A percentile compares a stretch with the other conserved stretches of the same genome.
Evolutionary conservation across 2,329 filamentous ascomycete genomes (phyloP).

Genomic region (Raffaelea ambrosiae): DNA sequence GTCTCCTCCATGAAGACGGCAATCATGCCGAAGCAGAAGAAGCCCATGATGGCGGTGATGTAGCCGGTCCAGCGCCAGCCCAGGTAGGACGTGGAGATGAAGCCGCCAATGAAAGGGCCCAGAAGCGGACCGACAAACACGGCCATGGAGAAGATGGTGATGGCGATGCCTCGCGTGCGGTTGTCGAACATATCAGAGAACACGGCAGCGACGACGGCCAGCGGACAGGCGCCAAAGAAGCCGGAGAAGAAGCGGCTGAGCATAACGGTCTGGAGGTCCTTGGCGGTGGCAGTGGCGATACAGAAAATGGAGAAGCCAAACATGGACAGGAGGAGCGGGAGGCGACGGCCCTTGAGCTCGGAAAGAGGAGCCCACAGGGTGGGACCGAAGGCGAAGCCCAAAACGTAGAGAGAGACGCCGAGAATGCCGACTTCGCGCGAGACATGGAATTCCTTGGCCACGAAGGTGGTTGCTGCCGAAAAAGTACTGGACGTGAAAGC

Average conservation of each 20-base stretch:
- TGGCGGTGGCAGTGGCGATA: slow-evolving; percentile 54
- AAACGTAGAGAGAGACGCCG: slow-evolving; percentile 61
- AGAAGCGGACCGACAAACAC: slow-evolving; percentile 61
- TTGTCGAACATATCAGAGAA: slow-evolving; percentile 67
- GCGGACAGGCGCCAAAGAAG: slow-evolving; percentile 60
- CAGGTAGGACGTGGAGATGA: slow-evolving; percentile 52
- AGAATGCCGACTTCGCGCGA: slow-evolving; percentile 53
- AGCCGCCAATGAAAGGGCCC: slow-evolving; percentile 62
- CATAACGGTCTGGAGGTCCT: slow-evolving; percentile 61
- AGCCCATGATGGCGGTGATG: slow-evolving; percentile 54
- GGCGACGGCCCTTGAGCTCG: slow-evolving; percentile 59
- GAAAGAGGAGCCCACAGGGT: slow-evolving; percentile 65
- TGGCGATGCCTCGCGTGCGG: slow-evolving; percentile 48
- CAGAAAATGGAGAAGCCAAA: slow-evolving; percentile 64
- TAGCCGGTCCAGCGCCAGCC: slow-evolving; percentile 72
- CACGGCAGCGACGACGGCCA: slow-evolving; percentile 62
- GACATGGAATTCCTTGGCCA: slow-evolving; percentile 53
- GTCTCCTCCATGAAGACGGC: slow-evolving; percentile 59
- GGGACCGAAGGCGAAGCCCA: slow-evolving; percentile 57
- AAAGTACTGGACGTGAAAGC: slow-evolving; percentile 71
- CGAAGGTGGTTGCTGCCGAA: slow-evolving; percentile 52
- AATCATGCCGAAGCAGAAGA: slow-evolving; percentile 48
- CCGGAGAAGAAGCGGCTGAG: slow-evolving; percentile 67
- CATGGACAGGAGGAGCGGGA: slow-evolving; percentile 53
- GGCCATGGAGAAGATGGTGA: slow-evolving; percentile 50